These are phyloP conservation scores for Boletus edulis DNA, from an alignment of 768 basidiomycete species.

Conservation along the genomic window DNA sequence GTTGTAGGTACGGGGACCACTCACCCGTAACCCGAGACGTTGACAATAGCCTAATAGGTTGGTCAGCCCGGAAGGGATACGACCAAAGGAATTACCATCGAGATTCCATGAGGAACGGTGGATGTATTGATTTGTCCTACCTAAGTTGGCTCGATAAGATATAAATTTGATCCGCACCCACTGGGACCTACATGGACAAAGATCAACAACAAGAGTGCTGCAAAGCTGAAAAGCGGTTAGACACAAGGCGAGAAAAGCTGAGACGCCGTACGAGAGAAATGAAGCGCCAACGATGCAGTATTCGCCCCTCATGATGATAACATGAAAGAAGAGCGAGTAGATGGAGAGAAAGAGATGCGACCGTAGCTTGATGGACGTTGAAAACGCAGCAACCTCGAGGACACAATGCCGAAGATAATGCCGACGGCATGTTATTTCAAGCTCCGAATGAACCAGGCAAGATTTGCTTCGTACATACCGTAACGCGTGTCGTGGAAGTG, in stretches of 20 bases:
- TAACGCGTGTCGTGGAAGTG: neutral
- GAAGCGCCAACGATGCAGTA: slow-evolving; percentile 71
- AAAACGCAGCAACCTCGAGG: slow-evolving; percentile 24
- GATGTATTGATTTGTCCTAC: slow-evolving; percentile 83
- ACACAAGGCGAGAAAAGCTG: slow-evolving; percentile 4
- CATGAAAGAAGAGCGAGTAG: slow-evolving; percentile 20
- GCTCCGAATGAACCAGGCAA: slow-evolving; percentile 16
- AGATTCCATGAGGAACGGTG: slow-evolving; percentile 64
- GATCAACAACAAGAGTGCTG: slow-evolving; percentile 59
- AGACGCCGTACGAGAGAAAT: slow-evolving; percentile 59
- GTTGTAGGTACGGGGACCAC: slow-evolving; percentile 14
- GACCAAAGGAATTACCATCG: slow-evolving; percentile 53
- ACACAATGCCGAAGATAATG: slow-evolving; percentile 18
- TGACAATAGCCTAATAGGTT: slow-evolving; percentile 54
- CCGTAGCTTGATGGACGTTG: slow-evolving; percentile 13
- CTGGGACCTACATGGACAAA: slow-evolving; percentile 69
- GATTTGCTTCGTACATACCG: slow-evolving; percentile 21
- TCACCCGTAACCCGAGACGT: slow-evolving; percentile 71
- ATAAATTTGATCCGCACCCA: slow-evolving; percentile 9
- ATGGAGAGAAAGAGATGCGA: slow-evolving; percentile 16
- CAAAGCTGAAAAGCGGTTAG: slow-evolving; percentile 20
- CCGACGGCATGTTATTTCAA: neutral
- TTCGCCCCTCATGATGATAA: slow-evolving; percentile 63
- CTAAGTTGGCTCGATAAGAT: slow-evolving; percentile 38
- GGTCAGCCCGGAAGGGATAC: slow-evolving; percentile 14